Evolutionary conservation across 768 basidiomycete genomes (phyloP).

Genomic region (Sporobolomyces pararoseus): DNA sequence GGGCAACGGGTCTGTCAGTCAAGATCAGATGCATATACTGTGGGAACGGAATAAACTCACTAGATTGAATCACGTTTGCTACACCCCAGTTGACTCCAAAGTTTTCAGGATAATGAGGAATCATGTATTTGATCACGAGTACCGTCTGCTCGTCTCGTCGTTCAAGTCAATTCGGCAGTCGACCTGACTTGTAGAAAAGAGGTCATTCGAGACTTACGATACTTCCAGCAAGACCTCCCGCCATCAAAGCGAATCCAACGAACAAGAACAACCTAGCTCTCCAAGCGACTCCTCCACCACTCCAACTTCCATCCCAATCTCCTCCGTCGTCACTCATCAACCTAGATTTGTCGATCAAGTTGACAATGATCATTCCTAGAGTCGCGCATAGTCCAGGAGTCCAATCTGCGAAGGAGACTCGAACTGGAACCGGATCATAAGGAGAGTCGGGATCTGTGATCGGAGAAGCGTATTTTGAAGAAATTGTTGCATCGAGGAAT

Average conservation of each 20-base stretch:
- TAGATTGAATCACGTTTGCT: slow-evolving; percentile 91
- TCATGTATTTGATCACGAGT: slow-evolving; percentile 81
- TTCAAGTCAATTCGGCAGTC: no score
- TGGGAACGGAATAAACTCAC: slow-evolving; percentile 51
- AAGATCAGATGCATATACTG: neutral
- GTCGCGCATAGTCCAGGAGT: slow-evolving; percentile 90
- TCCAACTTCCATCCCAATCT: slow-evolving; percentile 53
- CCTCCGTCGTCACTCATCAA: slow-evolving; percentile 62
- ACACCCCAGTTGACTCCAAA: slow-evolving; percentile 82
- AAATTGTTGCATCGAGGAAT: slow-evolving; percentile 85
- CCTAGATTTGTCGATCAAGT: slow-evolving; percentile 89
- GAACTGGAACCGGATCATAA: slow-evolving; percentile 65
- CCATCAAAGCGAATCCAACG: slow-evolving; percentile 94
- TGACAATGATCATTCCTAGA: slow-evolving; percentile 85
- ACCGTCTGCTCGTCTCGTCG: slow-evolving; percentile 71
- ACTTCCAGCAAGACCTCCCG: slow-evolving; percentile 94
- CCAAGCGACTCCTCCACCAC: slow-evolving; percentile 67
- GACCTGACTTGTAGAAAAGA: no score
- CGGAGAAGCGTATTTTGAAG: slow-evolving; percentile 77
- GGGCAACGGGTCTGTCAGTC: neutral
- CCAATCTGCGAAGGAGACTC: slow-evolving; percentile 82
- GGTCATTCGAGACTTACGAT: slow-evolving; percentile 65
- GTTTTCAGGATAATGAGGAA: slow-evolving; percentile 66
- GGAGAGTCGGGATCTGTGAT: slow-evolving; percentile 60
- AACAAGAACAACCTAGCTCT: slow-evolving; percentile 84